Percentiles rank a stretch among this genome's conserved stretches.
phyloP scores from a whole-genome alignment of 2,329 filamentous ascomycete species.

The Iodosphaeria phyllophila region DNA sequence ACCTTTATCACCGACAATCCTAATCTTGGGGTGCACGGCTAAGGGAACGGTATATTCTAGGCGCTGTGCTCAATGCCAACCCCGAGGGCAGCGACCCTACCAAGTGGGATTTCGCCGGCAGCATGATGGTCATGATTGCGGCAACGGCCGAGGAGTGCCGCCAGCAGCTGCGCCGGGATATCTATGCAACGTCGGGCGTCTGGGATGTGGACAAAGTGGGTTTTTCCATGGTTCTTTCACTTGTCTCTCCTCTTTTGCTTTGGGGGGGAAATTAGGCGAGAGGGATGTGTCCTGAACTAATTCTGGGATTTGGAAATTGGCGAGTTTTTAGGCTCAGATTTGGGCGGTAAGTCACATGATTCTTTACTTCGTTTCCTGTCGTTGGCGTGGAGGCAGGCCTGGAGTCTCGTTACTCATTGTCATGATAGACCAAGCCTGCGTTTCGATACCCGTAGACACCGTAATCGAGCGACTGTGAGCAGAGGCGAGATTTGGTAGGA shows the following conservation, averaged over 20 bases:
- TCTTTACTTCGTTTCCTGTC: neutral
- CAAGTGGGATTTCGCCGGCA: constrained; percentile 54
- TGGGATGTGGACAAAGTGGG: constrained; percentile 60
- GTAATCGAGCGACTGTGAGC: too few species aligned
- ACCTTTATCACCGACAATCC: constrained; percentile 1
- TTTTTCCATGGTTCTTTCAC: constrained; percentile 1
- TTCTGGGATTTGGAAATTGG: too few species aligned
- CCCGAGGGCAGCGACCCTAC: constrained; percentile 39
- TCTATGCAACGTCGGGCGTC: constrained; percentile 53
- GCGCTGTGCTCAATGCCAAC: constrained; percentile 47
- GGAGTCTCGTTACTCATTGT: neutral
- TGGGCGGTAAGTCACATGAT: constrained; percentile 20
- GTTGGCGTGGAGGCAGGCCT: neutral
- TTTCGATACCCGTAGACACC: constrained; percentile 16
- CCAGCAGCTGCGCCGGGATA: constrained; percentile 47
- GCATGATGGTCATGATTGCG: constrained; percentile 48
- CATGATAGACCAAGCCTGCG: constrained; percentile 19
- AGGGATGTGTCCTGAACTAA: too few species aligned
- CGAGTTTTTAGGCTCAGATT: constrained; percentile 22
- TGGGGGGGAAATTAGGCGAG: too few species aligned
- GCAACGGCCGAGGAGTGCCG: constrained; percentile 51
- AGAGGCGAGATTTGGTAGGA: too few species aligned
- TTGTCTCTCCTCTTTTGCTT: too few species aligned
- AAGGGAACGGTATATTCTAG: constrained; percentile 18
- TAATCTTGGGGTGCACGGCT: too few species aligned